Evolutionary conservation across 108 stramenopile genomes (phyloP), one percentile per base, ranked within the genome.

Genomic region (Conticribra weissflogii): DNA sequence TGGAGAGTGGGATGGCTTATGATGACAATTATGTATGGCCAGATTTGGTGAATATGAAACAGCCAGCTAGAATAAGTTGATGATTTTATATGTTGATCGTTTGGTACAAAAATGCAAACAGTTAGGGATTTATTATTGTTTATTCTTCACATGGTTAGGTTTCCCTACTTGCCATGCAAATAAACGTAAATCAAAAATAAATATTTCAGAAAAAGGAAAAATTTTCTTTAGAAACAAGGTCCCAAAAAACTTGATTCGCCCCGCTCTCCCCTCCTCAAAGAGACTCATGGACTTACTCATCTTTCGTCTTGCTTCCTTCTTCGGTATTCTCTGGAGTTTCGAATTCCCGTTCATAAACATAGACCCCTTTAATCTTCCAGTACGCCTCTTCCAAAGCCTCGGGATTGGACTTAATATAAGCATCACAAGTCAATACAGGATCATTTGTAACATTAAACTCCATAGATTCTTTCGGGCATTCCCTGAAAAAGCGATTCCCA

Each of bases 291-390:
- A n/a, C n/a, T n/a, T n/a, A n/a, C n/a, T n/a, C n/a, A n/a, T n/a
- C n/a, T n/a, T n/a, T n/a, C n/a, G n/a, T n/a, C n/a, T n/a, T n/a
- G n/a, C n/a, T 41, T 5, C 36, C 12, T 9, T 41, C 36, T 9
- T 9, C 36, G 8, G 36, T 5, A 5, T 41, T 41, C 12, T 41
- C 12, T 9, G 36, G 36, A 9, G 31, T 57, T 68, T 83, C 80
- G 74, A 81, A 88, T 45, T 71, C 76, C 62, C 94, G 72, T 78
- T 95, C 83, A 64, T 95, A 95, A 19, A 95, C 89, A 62, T 88
- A 95, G 15, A 95, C 88, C 33, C 94, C 94, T 33, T 85, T 77
- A 46, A 95, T 89, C 63, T 95, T 95, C 94, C 94, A 95, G 71
- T 89, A 89, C 14, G 89, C 88, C 55, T 95, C 88, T 2, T 86